These are phyloP conservation scores for Fistulina hepatica DNA, from an alignment of 1,284 basidiomycete species.

Conservation along the genomic window DNA sequence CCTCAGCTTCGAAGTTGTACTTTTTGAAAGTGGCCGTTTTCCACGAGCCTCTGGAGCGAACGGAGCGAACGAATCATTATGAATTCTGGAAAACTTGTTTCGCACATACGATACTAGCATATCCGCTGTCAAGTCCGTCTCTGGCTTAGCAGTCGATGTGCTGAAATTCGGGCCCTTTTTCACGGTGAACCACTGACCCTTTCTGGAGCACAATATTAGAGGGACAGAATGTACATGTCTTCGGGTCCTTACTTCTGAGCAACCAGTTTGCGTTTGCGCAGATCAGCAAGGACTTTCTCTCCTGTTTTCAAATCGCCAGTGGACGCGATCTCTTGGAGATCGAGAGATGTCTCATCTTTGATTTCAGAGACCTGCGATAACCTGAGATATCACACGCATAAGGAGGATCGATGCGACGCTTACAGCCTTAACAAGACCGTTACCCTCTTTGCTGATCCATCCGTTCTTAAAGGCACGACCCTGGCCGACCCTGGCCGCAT, in stretches of 20 bases:
- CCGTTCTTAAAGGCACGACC: conserved; percentile 94
- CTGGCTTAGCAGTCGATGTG: conserved; percentile 90
- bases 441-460: conserved; percentile 91
- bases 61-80: conserved; percentile 5
- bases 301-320: conserved; percentile 62
- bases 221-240: conserved; percentile 7
- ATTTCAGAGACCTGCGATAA: conserved; percentile 46
- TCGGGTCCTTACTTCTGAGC: conserved; percentile 44
- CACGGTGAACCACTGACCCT: conserved; percentile 91
- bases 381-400: conserved; percentile 6
- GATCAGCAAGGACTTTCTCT: conserved; percentile 74
- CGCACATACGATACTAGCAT: conserved; percentile 80
- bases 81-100: conserved; percentile 5
- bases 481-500: conserved; percentile 85
- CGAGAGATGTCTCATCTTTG: conserved; percentile 61
- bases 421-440: conserved; percentile 79
- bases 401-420: conserved; percentile 22
- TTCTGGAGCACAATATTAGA: conserved; percentile 39
- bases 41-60: conserved; percentile 81
- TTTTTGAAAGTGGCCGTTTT: conserved; percentile 91
- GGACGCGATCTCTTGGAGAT: conserved; percentile 67
- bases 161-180: conserved; percentile 83
- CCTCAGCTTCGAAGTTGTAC: conserved; percentile 98
- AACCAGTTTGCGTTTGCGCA: conserved; percentile 87
- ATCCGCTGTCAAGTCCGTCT: conserved; percentile 94